phyloP scores from a whole-genome alignment of 257 asterid genomes.

The Solanum corneliomulleri region DNA sequence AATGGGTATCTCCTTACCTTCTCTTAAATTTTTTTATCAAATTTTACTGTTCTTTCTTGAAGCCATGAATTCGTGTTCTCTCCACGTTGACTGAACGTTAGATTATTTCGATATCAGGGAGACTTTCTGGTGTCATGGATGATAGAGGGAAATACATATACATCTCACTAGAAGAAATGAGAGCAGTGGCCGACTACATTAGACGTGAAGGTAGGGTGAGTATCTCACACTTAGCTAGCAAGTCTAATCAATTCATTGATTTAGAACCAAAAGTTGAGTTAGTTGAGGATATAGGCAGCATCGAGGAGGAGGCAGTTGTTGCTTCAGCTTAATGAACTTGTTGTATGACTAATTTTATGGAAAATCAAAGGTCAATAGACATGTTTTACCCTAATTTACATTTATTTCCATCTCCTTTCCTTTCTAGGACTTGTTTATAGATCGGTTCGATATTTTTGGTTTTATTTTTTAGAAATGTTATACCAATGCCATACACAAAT shows the following conservation, averaged over 20 bases:
- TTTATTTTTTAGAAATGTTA: neutral
- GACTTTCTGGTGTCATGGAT: constrained; percentile 95
- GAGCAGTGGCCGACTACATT: constrained; percentile 92
- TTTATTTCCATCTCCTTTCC: neutral
- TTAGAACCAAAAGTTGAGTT: constrained; percentile 66
- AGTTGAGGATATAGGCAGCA: constrained; percentile 42
- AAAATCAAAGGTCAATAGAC: neutral
- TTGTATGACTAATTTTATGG: neutral
- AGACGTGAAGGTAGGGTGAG: constrained; percentile 87
- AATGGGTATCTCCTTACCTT: constrained; percentile 48
- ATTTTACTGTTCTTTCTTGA: neutral
- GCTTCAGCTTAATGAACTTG: constrained; percentile 20
- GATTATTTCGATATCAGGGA: constrained; percentile 33
- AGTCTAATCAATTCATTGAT: constrained; percentile 92
- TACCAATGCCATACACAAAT: neutral
- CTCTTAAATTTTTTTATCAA: neutral
- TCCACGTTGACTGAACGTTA: neutral
- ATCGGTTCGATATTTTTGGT: accelerated
- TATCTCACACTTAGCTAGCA: constrained; percentile 93
- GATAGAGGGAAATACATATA: constrained; percentile 95
- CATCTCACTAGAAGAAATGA: constrained; percentile 88
- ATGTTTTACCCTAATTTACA: neutral
- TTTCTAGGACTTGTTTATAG: neutral
- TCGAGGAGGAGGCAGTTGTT: constrained; percentile 54
- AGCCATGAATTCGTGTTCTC: neutral